phyloP scores from a whole-genome alignment of 1,284 basidiomycete genomes.

The Microbotryum violaceum region DNA sequence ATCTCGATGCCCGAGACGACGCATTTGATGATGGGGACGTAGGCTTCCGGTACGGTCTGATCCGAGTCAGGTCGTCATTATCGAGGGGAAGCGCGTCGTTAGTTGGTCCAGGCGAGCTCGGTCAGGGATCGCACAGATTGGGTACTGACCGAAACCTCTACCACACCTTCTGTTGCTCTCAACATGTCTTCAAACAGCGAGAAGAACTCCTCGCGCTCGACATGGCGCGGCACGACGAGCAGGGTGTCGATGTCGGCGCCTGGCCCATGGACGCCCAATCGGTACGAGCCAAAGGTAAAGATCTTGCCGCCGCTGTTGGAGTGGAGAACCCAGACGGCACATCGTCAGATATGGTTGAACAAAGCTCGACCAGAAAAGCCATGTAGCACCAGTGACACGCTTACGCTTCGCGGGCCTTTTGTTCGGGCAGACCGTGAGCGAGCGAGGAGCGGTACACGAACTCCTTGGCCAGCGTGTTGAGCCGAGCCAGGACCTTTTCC shows the following conservation, averaged over 20 bases:
- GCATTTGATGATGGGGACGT: slow-evolving; percentile 87
- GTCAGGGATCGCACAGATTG: background rate
- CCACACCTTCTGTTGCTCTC: slow-evolving; percentile 71
- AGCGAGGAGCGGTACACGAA: slow-evolving; percentile 84
- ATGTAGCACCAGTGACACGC: background rate
- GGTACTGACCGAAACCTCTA: slow-evolving; percentile 77
- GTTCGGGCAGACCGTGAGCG: slow-evolving; percentile 33
- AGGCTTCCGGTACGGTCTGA: slow-evolving; percentile 90
- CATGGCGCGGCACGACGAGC: slow-evolving; percentile 93
- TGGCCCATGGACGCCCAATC: slow-evolving; percentile 89
- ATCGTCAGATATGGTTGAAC: background rate
- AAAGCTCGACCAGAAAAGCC: background rate
- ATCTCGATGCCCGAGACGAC: slow-evolving; percentile 89
- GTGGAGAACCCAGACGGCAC: slow-evolving; percentile 43
- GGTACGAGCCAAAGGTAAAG: slow-evolving; percentile 86
- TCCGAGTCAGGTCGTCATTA: background rate
- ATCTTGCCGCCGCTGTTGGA: slow-evolving; percentile 90
- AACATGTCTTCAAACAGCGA: slow-evolving; percentile 85
- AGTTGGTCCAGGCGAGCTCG: background rate
- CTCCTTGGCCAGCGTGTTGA: slow-evolving; percentile 82
- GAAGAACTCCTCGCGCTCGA: slow-evolving; percentile 93
- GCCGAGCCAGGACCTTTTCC: slow-evolving; percentile 84
- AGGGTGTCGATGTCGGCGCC: slow-evolving; percentile 98
- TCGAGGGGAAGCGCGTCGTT: slow-evolving; percentile 17
- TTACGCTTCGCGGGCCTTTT: slow-evolving; percentile 28